phyloP scores from a whole-genome alignment of 2,329 filamentous ascomycete genomes.

The Arthrocladium fulminans region DNA sequence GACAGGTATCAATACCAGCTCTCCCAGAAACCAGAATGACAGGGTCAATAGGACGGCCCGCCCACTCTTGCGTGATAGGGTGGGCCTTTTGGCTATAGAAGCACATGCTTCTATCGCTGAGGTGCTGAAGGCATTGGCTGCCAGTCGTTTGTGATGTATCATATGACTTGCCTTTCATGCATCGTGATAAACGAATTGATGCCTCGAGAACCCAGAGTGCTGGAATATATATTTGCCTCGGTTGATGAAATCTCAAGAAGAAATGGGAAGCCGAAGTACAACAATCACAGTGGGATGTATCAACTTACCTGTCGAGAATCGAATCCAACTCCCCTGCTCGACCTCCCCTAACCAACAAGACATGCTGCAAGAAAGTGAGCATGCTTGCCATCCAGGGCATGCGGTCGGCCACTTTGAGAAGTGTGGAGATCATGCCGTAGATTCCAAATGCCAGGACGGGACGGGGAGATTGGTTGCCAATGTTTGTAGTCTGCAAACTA shows the following conservation, averaged over 20 bases:
- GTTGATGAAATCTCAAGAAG: background rate
- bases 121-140: constrained; percentile 7
- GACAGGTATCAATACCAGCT: background rate
- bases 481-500: constrained; percentile 21
- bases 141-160: constrained; percentile 10
- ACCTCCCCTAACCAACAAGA: constrained; percentile 64
- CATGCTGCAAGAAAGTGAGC: constrained; percentile 67
- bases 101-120: constrained; percentile 3
- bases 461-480: constrained; percentile 31
- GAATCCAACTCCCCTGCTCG: constrained; percentile 65
- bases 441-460: constrained; percentile 69
- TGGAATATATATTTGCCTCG: background rate
- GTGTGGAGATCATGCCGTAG: constrained; percentile 63
- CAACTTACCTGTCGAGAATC: constrained; percentile 79
- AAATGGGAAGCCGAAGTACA: constrained; percentile 3
- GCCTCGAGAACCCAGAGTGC: background rate
- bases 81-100: background rate
- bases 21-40: background rate
- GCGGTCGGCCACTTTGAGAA: constrained; percentile 64
- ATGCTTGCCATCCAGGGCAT: constrained; percentile 86
- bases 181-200: background rate
- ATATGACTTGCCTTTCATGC: constrained; percentile 22
- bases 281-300: constrained; percentile 23
- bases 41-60: background rate
- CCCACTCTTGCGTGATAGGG: background rate